Evolutionary conservation across 495 filamentous ascomycete species (phyloP), one percentile per base, ranked within the genome.

Genomic region (Podospora pseudopauciseta): DNA sequence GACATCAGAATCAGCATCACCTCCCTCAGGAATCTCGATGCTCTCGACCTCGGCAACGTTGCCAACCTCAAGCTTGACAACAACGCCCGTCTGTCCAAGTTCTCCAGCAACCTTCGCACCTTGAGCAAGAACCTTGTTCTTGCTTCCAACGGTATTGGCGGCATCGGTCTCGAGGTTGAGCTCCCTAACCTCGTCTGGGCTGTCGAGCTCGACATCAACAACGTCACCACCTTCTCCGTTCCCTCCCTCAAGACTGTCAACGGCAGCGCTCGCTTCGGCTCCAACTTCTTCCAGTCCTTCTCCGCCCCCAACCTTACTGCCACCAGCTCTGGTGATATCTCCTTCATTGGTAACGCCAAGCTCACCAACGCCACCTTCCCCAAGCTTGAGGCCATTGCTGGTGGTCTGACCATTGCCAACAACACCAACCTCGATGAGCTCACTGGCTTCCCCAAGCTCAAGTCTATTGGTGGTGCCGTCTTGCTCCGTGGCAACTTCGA

Each of bases 401-500:
- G 90, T 82, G 91, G 88, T 74, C 87, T 95, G 79, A 84, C 89
- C 68, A 87, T 98, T 74, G 88, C 89, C 77, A 96, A 96, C 85
- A 97, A 97, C 87, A 92, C 93, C 60, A 79, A 83, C 61, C 84
- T 97, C 15, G 67, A 71, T 63, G 74, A 78, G 67, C 84, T 97
- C 34, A 75, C 85, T 65, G 85, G 84, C 60, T 91, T 98, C 83
- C 82, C 85, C 53, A 73, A 80, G 57, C 84, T 99, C 26, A 73
- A 84, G 68, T 83, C 77, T n/a, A 85, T 98, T 59, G 85, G 84
- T 70, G 95, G 94, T 80, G 94, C 94, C 68, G 82, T 99, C 78
- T 92, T 96, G 82, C 88, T 97, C 80, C 88, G 87, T 73, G 95
- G 95, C 74, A 89, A 86, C 80, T 96, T 97, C 79, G 86, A 86